Evolutionary conservation across 208 protist species (phyloP).

Genomic region (Herpetomonas tarakana): DNA sequence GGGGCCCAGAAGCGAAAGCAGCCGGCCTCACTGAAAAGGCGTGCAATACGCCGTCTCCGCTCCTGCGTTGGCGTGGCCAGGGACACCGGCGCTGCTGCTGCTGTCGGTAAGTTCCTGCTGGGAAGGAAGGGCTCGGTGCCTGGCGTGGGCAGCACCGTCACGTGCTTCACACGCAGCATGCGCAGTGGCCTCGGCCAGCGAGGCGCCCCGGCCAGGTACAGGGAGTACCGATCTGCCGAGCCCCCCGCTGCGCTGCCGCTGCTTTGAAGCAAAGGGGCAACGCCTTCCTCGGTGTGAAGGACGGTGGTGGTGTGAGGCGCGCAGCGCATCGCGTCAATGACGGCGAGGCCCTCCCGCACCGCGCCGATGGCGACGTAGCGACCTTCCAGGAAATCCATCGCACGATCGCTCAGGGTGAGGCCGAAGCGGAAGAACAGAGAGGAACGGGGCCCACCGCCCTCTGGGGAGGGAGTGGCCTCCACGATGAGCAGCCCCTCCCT

Average conservation of each 20-base stretch:
- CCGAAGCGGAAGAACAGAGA: constrained; percentile 38
- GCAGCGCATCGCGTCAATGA: constrained; percentile 41
- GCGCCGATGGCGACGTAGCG: constrained; percentile 56
- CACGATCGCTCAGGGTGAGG: constrained; percentile 45
- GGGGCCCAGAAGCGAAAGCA: constrained; percentile 67
- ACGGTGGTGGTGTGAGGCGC: constrained; percentile 14
- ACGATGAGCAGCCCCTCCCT: constrained; percentile 49
- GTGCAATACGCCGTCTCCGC: constrained; percentile 5
- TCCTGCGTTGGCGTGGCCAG: constrained; percentile 4
- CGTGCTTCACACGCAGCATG: constrained; percentile 60
- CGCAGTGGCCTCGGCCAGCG: constrained; percentile 39
- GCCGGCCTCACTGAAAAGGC: constrained; percentile 20
- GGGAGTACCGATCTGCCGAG: not conserved
- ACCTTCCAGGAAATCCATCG: constrained; percentile 53
- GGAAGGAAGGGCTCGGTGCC: constrained; percentile 33
- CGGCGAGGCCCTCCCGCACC: constrained; percentile 49
- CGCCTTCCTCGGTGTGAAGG: not conserved
- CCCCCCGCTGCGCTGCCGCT: not conserved
- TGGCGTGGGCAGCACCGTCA: constrained; percentile 52
- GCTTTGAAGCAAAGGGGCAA: not conserved
- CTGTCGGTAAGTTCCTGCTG: no score
- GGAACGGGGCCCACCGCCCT: not conserved
- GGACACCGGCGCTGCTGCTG: not conserved
- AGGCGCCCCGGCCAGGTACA: constrained; percentile 9
- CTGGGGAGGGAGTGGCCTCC: constrained; percentile 9